Percentiles rank a stretch among this genome's conserved stretches.
Conservation (phyloP, 108 stramenopile species). For the Conticribra weissflogii region DNA sequence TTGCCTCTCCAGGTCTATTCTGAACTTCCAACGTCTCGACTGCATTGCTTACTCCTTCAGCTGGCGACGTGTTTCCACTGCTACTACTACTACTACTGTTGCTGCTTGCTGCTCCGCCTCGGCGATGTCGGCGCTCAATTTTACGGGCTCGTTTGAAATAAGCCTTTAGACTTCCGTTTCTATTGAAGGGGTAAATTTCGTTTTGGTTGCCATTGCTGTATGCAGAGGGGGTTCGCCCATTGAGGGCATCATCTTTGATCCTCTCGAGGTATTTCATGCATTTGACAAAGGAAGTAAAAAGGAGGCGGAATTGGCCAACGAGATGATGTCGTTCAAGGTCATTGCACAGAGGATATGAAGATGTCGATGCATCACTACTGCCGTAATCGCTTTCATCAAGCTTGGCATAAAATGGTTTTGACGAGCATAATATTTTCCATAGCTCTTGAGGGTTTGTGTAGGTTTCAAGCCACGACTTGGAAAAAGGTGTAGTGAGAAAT, state of each 20-base stretch:
- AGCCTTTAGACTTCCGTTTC: slow-evolving; percentile 41
- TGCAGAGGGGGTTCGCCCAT: slow-evolving; percentile 58
- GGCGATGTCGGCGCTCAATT: slow-evolving; percentile 17
- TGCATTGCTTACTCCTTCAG: slow-evolving; percentile 21
- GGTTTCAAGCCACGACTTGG: slow-evolving; percentile 68
- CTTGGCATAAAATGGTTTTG: slow-evolving; percentile 83
- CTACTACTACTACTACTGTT: slow-evolving; percentile 30
- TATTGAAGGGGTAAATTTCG: slow-evolving; percentile 48
- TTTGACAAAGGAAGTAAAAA: slow-evolving; percentile 79
- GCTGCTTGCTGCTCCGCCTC: slow-evolving; percentile 17
- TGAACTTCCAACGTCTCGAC: slow-evolving; percentile 11
- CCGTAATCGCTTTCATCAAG: slow-evolving; percentile 41
- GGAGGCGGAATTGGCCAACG: slow-evolving; percentile 66
- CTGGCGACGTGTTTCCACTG: slow-evolving; percentile 18
- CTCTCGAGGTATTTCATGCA: slow-evolving; percentile 78
- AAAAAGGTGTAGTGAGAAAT: slow-evolving; percentile 74
- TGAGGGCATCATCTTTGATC: slow-evolving; percentile 66
- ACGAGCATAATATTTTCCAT: slow-evolving; percentile 80
- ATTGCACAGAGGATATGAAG: slow-evolving; percentile 41
- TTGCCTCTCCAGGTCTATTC: not conserved
- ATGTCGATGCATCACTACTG: slow-evolving; percentile 16
- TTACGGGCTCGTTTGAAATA: slow-evolving; percentile 46
- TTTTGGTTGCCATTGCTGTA: slow-evolving; percentile 24
- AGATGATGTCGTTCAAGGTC: slow-evolving; percentile 46
- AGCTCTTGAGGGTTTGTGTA: slow-evolving; percentile 74